A percentile compares a stretch with the other conserved stretches of the same genome.
These are phyloP conservation scores for Phialocephala sp. DNA, from an alignment of 2,329 filamentous ascomycete species.

Conservation along the genomic window DNA sequence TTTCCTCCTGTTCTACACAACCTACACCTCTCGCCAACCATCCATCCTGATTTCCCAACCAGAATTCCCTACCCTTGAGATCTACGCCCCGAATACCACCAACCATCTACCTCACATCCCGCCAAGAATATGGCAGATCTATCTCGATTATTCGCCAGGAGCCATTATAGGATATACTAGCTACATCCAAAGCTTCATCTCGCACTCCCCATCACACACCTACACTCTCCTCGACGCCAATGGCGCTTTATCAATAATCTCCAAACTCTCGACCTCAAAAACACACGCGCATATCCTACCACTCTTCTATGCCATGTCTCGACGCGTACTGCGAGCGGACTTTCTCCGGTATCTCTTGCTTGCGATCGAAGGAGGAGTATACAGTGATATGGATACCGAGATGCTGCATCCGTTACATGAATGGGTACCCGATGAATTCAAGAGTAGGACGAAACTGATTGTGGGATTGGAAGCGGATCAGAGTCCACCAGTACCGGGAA, in stretches of 20 bases:
- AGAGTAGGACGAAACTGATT: not conserved
- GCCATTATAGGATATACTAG: conserved; percentile 14
- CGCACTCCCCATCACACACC: conserved; percentile 29
- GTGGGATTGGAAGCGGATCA: conserved; percentile 14
- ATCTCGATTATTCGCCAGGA: conserved; percentile 26
- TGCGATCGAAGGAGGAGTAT: conserved; percentile 11
- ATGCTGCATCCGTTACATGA: conserved; percentile 5
- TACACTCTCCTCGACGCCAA: conserved; percentile 34
- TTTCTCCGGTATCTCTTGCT: conserved; percentile 14
- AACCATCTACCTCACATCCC: conserved; percentile 31
- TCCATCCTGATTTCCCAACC: not conserved
- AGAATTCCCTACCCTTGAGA: conserved; percentile 8
- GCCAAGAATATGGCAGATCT: conserved; percentile 39
- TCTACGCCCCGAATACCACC: conserved; percentile 6
- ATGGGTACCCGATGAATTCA: conserved; percentile 7
- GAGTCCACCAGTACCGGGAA: not conserved
- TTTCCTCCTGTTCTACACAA: not conserved
- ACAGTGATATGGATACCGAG: conserved; percentile 13
- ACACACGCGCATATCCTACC: conserved; percentile 16
- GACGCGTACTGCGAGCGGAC: conserved; percentile 8
- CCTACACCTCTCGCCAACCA: conserved; percentile 1
- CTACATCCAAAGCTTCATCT: conserved; percentile 29
- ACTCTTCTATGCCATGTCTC: conserved; percentile 15
- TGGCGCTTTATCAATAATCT: conserved; percentile 29
- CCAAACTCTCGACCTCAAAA: conserved; percentile 15